These are phyloP conservation scores for Dissoconium aciculare DNA, from an alignment of 2,329 filamentous ascomycete genomes.

Conservation along the genomic window DNA sequence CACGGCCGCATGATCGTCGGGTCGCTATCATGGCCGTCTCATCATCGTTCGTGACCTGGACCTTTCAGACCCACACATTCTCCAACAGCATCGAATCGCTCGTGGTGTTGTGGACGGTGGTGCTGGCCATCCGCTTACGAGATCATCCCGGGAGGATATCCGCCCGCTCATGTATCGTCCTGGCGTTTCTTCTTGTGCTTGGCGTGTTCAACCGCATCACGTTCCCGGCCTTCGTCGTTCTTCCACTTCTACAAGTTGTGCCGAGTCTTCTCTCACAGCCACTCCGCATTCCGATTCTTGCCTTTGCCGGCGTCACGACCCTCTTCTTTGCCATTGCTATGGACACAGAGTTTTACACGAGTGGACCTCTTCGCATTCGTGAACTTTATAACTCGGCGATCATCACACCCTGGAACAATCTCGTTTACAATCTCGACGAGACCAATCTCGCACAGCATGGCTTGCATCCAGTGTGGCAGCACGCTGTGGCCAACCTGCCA, in stretches of 20 bases:
- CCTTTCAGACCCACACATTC: constrained; percentile 94
- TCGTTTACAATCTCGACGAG: constrained; percentile 35
- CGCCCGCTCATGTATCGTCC: constrained; percentile 56
- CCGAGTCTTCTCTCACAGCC: constrained; percentile 69
- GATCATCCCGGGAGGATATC: constrained; percentile 66
- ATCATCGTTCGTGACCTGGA: constrained; percentile 97
- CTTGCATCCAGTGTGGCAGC: constrained; percentile 39
- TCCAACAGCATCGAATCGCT: constrained; percentile 95
- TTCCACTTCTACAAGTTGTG: constrained; percentile 69
- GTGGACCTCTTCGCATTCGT: constrained; percentile 51
- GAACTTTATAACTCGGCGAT: constrained; percentile 43
- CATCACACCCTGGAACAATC: constrained; percentile 39
- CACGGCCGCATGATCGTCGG: constrained; percentile 54
- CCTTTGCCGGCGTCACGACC: constrained; percentile 51
- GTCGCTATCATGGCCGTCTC: constrained; percentile 71
- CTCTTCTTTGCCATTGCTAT: constrained; percentile 60
- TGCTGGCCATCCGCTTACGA: constrained; percentile 75
- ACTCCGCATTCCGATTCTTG: constrained; percentile 34
- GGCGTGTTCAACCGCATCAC: constrained; percentile 95
- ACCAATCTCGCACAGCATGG: constrained; percentile 39
- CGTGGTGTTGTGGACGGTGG: constrained; percentile 81
- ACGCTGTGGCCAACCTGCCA: constrained; percentile 37
- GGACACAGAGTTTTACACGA: constrained; percentile 74
- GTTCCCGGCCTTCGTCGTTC: constrained; percentile 79
- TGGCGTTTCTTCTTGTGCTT: constrained; percentile 69